phyloP scores from a whole-genome alignment of 495 filamentous ascomycete species.

The Penicillium bovifimosum region DNA sequence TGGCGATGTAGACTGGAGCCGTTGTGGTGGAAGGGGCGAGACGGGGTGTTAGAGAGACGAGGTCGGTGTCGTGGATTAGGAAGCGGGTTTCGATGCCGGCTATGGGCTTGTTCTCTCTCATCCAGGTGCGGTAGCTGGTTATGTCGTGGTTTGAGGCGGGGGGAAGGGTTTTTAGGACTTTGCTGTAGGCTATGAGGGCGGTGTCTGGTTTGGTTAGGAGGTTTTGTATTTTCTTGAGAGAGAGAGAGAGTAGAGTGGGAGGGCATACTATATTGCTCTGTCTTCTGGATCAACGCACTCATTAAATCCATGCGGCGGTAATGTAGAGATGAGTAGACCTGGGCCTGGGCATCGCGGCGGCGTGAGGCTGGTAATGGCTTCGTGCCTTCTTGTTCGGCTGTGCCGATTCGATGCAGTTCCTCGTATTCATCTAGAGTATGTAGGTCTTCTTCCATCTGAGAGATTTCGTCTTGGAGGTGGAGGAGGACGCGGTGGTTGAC shows the following conservation, averaged over 20 bases:
- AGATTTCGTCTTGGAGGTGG: slow-evolving; percentile 81
- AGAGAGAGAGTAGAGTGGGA: not conserved
- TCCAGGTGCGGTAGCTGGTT: slow-evolving; percentile 60
- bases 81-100: slow-evolving; percentile 63
- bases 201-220: slow-evolving; percentile 47
- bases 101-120: slow-evolving; percentile 56
- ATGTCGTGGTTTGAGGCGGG: slow-evolving; percentile 54
- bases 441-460: slow-evolving; percentile 71
- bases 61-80: slow-evolving; percentile 58
- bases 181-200: slow-evolving; percentile 63
- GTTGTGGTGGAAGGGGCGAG: slow-evolving; percentile 14
- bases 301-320: slow-evolving; percentile 67
- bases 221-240: not conserved
- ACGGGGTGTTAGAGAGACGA: slow-evolving; percentile 50
- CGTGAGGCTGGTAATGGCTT: slow-evolving; percentile 56
- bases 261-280: slow-evolving; percentile 76
- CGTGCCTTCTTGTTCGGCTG: slow-evolving; percentile 44
- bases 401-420: slow-evolving; percentile 54
- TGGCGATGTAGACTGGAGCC: slow-evolving; percentile 38
- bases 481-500: slow-evolving; percentile 82
- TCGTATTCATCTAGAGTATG: slow-evolving; percentile 66
- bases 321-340: slow-evolving; percentile 62
- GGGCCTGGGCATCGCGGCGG: slow-evolving; percentile 54
- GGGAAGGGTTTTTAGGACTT: slow-evolving; percentile 50
- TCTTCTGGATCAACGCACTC: slow-evolving; percentile 64